A percentile compares a stretch with the other conserved stretches of the same genome.
phyloP scores from a whole-genome alignment of 2,329 filamentous ascomycete species.

The Neonectria coccinea region DNA sequence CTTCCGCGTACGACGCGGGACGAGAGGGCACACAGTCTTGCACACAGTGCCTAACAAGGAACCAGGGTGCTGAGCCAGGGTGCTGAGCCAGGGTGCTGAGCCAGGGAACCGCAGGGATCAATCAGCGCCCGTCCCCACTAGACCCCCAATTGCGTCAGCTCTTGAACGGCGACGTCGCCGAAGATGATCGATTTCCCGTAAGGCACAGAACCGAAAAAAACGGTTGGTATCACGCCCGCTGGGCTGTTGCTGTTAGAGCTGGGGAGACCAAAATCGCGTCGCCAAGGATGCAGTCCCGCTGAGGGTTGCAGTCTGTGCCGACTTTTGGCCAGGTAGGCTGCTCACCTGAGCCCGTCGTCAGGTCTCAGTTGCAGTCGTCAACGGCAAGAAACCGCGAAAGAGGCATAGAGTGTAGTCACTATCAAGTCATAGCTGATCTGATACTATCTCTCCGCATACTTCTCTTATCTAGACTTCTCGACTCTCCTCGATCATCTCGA shows the following conservation, averaged over 20 bases:
- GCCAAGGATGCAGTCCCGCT: constrained; percentile 16
- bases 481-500: constrained; percentile 15
- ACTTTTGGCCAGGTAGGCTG: background rate
- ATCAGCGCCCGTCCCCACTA: no score
- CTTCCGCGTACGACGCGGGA: background rate
- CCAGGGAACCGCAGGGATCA: no score
- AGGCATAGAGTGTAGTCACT: constrained; percentile 7
- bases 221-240: constrained; percentile 21
- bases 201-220: constrained; percentile 14
- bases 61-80: background rate
- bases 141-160: constrained; percentile 38
- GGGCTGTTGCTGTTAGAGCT: constrained; percentile 2
- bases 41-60: constrained; percentile 16
- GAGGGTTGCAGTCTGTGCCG: background rate
- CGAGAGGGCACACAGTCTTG: constrained; percentile 20
- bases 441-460: constrained; percentile 6
- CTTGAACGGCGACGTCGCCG: constrained; percentile 22
- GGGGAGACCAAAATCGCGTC: constrained; percentile 11
- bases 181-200: constrained; percentile 22
- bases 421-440: background rate
- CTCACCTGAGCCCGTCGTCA: background rate
- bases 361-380: constrained; percentile 5
- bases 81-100: no score
- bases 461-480: constrained; percentile 17
- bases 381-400: constrained; percentile 4